Evolutionary conservation across 2,329 filamentous ascomycete genomes (phyloP).

Genomic region (Chalara sp.): DNA sequence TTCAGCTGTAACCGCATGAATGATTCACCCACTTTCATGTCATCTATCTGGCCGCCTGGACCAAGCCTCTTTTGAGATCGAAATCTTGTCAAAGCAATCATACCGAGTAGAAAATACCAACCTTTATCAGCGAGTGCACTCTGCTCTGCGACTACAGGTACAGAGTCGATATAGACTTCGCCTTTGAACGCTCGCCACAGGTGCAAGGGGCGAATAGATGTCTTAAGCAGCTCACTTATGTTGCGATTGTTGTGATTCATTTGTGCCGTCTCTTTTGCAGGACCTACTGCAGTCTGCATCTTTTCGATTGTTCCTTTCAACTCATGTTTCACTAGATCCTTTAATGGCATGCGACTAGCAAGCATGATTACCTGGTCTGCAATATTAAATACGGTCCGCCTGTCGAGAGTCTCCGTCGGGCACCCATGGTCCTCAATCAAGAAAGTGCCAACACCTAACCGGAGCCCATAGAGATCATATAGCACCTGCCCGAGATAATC

Average conservation of each 20-base stretch:
- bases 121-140: slow-evolving; percentile 70
- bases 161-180: slow-evolving; percentile 64
- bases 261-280: slow-evolving; percentile 69
- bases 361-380: slow-evolving; percentile 79
- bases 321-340: slow-evolving; percentile 86
- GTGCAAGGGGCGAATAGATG: slow-evolving; percentile 73
- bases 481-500: slow-evolving; percentile 80
- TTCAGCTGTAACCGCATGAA: slow-evolving; percentile 32
- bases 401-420: slow-evolving; percentile 69
- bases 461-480: slow-evolving; percentile 76
- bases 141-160: slow-evolving; percentile 61
- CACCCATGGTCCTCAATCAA: slow-evolving; percentile 76
- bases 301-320: slow-evolving; percentile 87
- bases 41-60: slow-evolving; percentile 30
- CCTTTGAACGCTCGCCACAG: slow-evolving; percentile 79
- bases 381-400: slow-evolving; percentile 70
- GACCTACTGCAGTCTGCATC: slow-evolving; percentile 80
- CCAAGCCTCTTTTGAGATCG: slow-evolving; percentile 28
- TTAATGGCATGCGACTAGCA: slow-evolving; percentile 77
- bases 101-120: slow-evolving; percentile 89
- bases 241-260: slow-evolving; percentile 84
- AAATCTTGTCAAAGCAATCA: slow-evolving; percentile 84
- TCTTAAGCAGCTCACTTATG: slow-evolving; percentile 73
- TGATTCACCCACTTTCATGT: slow-evolving; percentile 28
- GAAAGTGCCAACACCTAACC: slow-evolving; percentile 60